Percentiles rank a stretch among this genome's conserved stretches.
phyloP scores from a whole-genome alignment of 176 grass and related monocot species.

The Thinopyrum elongatum region DNA sequence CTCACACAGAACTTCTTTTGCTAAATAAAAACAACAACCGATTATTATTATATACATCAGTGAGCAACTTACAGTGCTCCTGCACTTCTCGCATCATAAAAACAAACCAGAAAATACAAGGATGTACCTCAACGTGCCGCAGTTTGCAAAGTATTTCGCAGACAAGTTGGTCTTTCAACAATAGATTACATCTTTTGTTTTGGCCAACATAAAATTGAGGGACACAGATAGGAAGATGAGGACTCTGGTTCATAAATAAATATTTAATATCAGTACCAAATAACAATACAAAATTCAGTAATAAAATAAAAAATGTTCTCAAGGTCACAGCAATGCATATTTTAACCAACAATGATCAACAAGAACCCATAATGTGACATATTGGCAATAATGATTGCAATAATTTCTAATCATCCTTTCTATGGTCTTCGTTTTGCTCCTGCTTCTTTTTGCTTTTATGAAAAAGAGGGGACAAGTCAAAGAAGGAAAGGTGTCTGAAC shows the following conservation, averaged over 20 bases:
- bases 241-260: slow-evolving; percentile 53
- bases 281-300: background rate
- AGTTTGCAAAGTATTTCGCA: slow-evolving; percentile 86
- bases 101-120: slow-evolving; percentile 13
- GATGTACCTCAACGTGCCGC: slow-evolving; percentile 56
- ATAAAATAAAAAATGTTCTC: background rate
- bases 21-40: slow-evolving; percentile 21
- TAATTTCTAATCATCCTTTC: background rate
- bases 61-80: background rate
- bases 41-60: slow-evolving; percentile 11
- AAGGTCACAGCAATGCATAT: background rate
- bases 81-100: background rate
- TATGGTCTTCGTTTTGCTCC: no score
- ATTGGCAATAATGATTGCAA: background rate
- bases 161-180: slow-evolving; percentile 68
- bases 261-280: slow-evolving; percentile 18
- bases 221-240: slow-evolving; percentile 60
- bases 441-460: no score
- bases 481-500: no score
- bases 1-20: slow-evolving; percentile 37
- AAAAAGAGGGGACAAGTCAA: no score
- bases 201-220: slow-evolving; percentile 73
- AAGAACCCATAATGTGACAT: background rate
- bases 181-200: slow-evolving; percentile 65
- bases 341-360: background rate